Evolutionary conservation across 305 asterid genomes (phyloP).

Genomic region (Solanum aculeatissimum): DNA sequence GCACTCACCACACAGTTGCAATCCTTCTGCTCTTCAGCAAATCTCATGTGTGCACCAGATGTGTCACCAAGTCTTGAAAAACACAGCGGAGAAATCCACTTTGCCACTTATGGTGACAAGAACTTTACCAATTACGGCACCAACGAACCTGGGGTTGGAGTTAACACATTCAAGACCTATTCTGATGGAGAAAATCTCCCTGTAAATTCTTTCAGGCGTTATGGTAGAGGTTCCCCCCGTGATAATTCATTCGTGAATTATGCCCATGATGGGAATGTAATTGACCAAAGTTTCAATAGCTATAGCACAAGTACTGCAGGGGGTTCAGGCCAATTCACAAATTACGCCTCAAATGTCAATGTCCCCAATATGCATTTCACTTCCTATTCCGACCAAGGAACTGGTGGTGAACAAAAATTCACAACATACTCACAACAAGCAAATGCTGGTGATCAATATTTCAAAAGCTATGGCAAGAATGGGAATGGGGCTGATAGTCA

Average conservation of each 20-base stretch:
- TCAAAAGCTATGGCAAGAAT: conserved; percentile 49
- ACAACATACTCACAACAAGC: conserved; percentile 21
- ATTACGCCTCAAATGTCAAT: conserved; percentile 25
- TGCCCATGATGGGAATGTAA: conserved; percentile 38
- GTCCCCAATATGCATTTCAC: conserved; percentile 43
- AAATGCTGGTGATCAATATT: conserved; percentile 47
- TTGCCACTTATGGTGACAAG: conserved; percentile 15
- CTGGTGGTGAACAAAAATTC: conserved; percentile 37
- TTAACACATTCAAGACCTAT: conserved; percentile 33
- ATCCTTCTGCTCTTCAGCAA: conserved; percentile 55
- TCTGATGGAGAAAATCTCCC: conserved; percentile 24
- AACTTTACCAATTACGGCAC: conserved; percentile 63
- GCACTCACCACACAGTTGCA: conserved; percentile 51
- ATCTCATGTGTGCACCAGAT: conserved; percentile 67
- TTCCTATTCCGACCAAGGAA: conserved; percentile 43
- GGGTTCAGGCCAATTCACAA: conserved; percentile 39
- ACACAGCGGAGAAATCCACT: conserved; percentile 28
- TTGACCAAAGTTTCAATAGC: conserved; percentile 55
- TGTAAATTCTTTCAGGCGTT: conserved; percentile 40
- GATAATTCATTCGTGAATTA: conserved; percentile 30
- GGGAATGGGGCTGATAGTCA: conserved; percentile 40
- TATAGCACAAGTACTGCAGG: conserved; percentile 44
- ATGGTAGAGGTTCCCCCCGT: conserved; percentile 48
- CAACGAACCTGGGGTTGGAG: conserved; percentile 17
- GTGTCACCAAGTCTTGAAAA: conserved; percentile 46